phyloP scores from a whole-genome alignment of 495 filamentous ascomycete genomes.

The Trichoderma gamsii region DNA sequence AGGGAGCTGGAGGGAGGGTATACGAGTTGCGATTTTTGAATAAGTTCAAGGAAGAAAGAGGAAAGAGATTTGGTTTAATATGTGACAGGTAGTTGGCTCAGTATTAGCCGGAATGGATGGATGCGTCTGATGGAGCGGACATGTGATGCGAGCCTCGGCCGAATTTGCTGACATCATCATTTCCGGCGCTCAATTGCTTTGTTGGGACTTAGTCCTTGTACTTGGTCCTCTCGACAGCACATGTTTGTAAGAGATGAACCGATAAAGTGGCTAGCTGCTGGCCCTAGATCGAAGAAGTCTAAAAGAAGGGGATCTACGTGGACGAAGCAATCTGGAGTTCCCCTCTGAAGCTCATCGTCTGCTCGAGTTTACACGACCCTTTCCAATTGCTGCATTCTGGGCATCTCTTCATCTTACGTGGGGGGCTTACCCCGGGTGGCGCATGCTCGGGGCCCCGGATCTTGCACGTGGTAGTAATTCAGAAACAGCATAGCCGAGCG shows the following conservation, averaged over 20 bases:
- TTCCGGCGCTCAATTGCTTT: too few species aligned
- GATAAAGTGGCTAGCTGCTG: too few species aligned
- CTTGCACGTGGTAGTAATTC: background rate
- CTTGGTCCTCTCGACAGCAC: too few species aligned
- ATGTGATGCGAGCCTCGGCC: slow-evolving; percentile 16
- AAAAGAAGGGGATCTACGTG: too few species aligned
- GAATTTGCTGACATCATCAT: slow-evolving; percentile 10
- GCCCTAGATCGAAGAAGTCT: too few species aligned
- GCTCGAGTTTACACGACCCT: too few species aligned
- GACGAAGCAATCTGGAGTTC: too few species aligned
- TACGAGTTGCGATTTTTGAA: slow-evolving; percentile 27
- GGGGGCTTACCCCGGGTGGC: background rate
- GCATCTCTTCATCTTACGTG: background rate
- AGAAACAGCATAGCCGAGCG: background rate
- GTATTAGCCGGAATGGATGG: slow-evolving; percentile 9
- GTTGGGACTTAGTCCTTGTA: too few species aligned
- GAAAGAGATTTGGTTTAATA: background rate
- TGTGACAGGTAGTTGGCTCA: background rate
- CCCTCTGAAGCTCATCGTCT: too few species aligned
- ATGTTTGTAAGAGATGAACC: too few species aligned
- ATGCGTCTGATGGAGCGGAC: background rate
- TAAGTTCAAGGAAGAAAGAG: too few species aligned
- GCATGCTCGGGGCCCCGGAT: background rate
- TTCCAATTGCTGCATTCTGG: background rate
- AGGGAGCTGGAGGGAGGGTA: background rate